Evolutionary conservation across 1,284 basidiomycete genomes (phyloP).

Genomic region (Ustilago tritici): DNA sequence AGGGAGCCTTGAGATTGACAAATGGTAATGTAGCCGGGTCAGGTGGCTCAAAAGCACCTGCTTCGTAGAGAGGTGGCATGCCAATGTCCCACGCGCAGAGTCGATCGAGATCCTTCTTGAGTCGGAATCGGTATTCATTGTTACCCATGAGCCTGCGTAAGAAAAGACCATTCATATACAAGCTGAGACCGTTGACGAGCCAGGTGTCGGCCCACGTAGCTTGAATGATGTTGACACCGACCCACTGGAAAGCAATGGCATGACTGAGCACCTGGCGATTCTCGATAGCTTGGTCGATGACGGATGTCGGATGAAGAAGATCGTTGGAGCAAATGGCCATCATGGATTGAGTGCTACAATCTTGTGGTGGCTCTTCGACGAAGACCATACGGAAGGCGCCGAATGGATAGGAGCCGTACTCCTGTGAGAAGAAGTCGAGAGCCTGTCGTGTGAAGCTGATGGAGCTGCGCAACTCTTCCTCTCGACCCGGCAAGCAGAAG

Average conservation of each 20-base stretch:
- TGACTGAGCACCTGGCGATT: constrained; percentile 87
- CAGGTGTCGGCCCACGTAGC: constrained; percentile 95
- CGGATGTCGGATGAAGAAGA: constrained; percentile 85
- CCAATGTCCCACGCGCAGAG: constrained; percentile 86
- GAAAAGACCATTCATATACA: constrained; percentile 91
- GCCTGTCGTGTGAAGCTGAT: constrained; percentile 85
- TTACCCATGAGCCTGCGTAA: constrained; percentile 88
- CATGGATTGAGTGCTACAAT: constrained; percentile 84
- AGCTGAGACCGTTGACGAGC: constrained; percentile 91
- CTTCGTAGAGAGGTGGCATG: constrained; percentile 94
- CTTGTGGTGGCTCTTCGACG: constrained; percentile 80
- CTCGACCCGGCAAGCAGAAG: constrained; percentile 87
- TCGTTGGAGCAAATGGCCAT: constrained; percentile 85
- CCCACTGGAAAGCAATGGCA: constrained; percentile 89
- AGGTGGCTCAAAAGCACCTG: constrained; percentile 80
- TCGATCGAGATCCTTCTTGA: constrained; percentile 97
- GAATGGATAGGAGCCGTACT: constrained; percentile 97
- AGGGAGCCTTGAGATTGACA: constrained; percentile 92
- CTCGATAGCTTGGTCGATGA: constrained; percentile 94
- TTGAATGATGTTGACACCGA: constrained; percentile 94
- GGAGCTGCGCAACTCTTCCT: constrained; percentile 78
- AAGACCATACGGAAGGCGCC: constrained; percentile 93
- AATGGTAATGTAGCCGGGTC: constrained; percentile 73
- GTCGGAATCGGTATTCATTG: constrained; percentile 94
- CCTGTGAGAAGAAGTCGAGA: constrained; percentile 90